Evolutionary conservation across 148 eudicot genomes (phyloP), one percentile per base, ranked within the genome.

Genomic region (Camellia sinensis): DNA sequence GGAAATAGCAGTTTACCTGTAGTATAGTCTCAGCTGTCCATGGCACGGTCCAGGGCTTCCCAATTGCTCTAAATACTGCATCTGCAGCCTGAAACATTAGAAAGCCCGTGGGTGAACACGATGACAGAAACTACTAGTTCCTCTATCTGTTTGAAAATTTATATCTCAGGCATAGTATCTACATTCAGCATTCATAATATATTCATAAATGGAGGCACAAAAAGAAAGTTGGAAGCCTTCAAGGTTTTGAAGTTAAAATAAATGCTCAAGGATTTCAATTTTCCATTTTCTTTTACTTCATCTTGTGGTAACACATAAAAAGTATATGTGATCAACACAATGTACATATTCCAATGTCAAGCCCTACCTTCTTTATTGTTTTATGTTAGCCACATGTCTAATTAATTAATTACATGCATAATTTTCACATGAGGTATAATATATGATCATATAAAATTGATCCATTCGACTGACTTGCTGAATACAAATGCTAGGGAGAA

Each of bases 11-110:
- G 76, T 84, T 29, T 69, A 91, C 98, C 83, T 92, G 90, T 68
- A 94, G 75, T 81, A 94, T 92, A 68, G 98, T 94, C 82, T 94
- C 96, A 67, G 89, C 92, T 65, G 92, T 83, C 98, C 98, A 94
- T 71, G 98, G 98, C 66, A 94, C 98, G 68, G 81, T 89, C 98
- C 98, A 94, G 17, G 90, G 90, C 73, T 89, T 88, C 69, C 92
- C 93, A 75, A 87, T 71, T 45, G 86, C 88, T 76, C 68, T 83
- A 84, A 85, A 79, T 43, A 88, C 81, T 52, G 92, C 85, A 87
- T 82, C 85, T 82, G 78, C 84, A 48, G 82, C 89, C 97, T 93
- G 90, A 75, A 79, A 77, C 48, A 68, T 60, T 2, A 69, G 13
- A 53, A 43, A 66, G 78, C 78, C 61, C 53, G 75, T 72, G 8